Conservation (phyloP, 495 filamentous ascomycete species). For the Talaromyces liani region DNA sequence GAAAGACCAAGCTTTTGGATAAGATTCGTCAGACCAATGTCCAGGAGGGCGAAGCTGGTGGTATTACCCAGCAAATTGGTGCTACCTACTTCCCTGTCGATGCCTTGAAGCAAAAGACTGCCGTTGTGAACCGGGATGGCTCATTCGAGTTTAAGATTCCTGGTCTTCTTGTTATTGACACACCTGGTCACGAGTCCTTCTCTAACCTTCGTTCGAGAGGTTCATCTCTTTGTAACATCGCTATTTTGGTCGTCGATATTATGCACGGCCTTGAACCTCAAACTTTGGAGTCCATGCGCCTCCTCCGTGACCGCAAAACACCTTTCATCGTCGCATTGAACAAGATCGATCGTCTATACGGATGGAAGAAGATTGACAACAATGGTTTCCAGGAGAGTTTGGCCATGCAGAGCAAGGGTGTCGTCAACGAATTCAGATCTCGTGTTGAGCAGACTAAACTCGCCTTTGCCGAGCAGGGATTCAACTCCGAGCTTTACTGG, state of each 20-base stretch:
- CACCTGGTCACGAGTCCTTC: conserved; percentile 99
- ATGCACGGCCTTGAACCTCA: conserved; percentile 99
- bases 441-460: conserved; percentile 87
- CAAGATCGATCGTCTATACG: conserved; percentile 99
- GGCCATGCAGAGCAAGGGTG: conserved; percentile 81
- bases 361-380: conserved; percentile 96
- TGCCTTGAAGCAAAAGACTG: conserved; percentile 82
- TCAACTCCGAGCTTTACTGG: conserved; percentile 94
- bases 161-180: conserved; percentile 95
- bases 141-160: conserved; percentile 96
- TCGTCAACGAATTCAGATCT: conserved; percentile 90
- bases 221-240: conserved; percentile 98
- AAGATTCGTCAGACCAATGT: conserved; percentile 99
- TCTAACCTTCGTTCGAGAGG: conserved; percentile 94
- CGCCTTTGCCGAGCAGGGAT: conserved; percentile 90
- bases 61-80: conserved; percentile 99
- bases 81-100: conserved; percentile 99
- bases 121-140: conserved; percentile 84
- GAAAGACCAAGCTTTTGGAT: conserved; percentile 97
- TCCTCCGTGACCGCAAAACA: conserved; percentile 88
- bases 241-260: conserved; percentile 98
- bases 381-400: conserved; percentile 95
- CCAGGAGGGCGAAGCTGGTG: conserved; percentile 97
- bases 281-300: conserved; percentile 92
- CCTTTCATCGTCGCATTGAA: conserved; percentile 99